phyloP scores from a whole-genome alignment of 768 basidiomycete genomes.

The Boletellus ananas region DNA sequence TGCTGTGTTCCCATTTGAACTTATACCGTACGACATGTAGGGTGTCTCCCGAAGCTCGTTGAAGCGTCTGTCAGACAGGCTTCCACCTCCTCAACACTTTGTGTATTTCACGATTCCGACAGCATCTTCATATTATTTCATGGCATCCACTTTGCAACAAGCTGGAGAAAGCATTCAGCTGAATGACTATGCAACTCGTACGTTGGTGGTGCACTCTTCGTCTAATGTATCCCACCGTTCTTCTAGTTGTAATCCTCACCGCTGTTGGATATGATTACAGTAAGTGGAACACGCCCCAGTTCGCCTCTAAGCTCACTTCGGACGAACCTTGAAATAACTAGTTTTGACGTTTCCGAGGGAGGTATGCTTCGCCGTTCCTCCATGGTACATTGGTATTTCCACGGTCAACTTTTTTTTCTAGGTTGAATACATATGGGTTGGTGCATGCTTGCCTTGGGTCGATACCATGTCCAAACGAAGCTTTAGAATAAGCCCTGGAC shows the following conservation, averaged over 20 bases:
- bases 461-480: not conserved
- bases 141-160: not conserved
- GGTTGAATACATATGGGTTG: not conserved
- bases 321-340: not conserved
- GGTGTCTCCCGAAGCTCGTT: too few relatives aligned
- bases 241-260: not conserved
- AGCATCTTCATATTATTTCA: not conserved
- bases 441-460: not conserved
- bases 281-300: not conserved
- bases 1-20: too few relatives aligned
- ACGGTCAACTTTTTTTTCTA: not conserved
- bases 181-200: not conserved
- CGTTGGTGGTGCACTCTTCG: not conserved
- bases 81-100: too few relatives aligned
- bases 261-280: not conserved
- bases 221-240: not conserved
- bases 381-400: too few relatives aligned
- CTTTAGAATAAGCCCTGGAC: not conserved
- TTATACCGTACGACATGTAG: too few relatives aligned
- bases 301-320: not conserved
- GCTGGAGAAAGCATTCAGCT: not conserved
- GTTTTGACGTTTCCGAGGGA: not conserved
- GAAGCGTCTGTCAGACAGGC: too few relatives aligned
- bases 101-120: too few relatives aligned
- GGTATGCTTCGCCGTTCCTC: not conserved